Evolutionary conservation across 1,284 basidiomycete genomes (phyloP), one percentile per base, ranked within the genome.

Genomic region (Ustilago nuda): DNA sequence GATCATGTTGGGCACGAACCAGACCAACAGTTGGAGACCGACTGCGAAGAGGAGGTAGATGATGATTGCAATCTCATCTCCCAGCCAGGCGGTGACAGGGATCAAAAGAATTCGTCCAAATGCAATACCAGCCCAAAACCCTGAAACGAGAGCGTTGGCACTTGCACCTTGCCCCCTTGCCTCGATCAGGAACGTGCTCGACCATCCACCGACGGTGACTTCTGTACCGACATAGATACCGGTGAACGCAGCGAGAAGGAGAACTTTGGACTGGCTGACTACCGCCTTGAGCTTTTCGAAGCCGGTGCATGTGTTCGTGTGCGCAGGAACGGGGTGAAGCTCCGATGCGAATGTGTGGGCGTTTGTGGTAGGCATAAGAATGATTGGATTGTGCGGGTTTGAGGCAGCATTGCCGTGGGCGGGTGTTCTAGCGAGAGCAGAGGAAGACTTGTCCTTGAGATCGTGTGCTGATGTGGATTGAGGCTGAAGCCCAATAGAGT

Each of bases 151-250:
- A 7, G 63, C 62, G 39, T 74, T 77, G 61, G 77, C 64, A 11
- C 30, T 61, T 4, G 64, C 48, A 6, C 37, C 39, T 15, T 63
- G 53, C 57, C 68, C 67, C 15, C 77, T 65, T 23, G 69, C 65
- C 32, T 70, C 63, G 33, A 72, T 65, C 27, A 81, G 41, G 61
- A 59, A 81, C 0, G 79, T 59, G 4, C 63, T 62, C 0, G 60
- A 64, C 79, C 79, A 81, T 2, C 79, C 79, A 9, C 79, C 79
- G 17, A 81, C 77, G 2, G 78, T 67, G 8, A 81, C 79, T 50
- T 81, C 79, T 35, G 72, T 73, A 17, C 79, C 79, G 15, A 79
- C 77, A 51, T 81, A 79, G 39, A 67, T 54, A 19, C 79, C 57
- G 13, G 71, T 68, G 53, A 81, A 81, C 1, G 65, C 9, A 4